These are phyloP conservation scores for Linnemannia hyalina DNA, from an alignment of 192 early-diverging fungal species.

Conservation along the genomic window DNA sequence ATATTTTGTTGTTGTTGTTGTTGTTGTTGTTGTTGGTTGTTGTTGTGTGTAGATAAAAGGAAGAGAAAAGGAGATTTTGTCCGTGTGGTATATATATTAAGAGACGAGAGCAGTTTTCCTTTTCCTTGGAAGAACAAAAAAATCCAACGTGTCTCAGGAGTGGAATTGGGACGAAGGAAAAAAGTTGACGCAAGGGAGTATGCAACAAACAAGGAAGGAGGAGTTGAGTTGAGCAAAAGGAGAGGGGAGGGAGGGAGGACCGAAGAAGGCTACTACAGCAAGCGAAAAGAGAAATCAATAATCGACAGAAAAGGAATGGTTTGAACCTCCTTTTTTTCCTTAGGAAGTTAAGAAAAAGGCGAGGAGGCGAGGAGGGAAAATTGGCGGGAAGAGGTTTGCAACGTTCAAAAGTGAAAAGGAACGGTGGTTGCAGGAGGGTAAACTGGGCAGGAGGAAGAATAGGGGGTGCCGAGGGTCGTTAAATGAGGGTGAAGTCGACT, in stretches of 20 bases:
- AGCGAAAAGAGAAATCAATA: background rate
- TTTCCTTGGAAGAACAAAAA: constrained; percentile 1
- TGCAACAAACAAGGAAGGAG: background rate
- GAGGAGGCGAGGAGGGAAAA: background rate
- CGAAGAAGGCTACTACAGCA: background rate
- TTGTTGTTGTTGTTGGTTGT: background rate
- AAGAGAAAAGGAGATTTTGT: constrained; percentile 1
- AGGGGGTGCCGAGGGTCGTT: background rate
- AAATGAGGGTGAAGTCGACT: background rate
- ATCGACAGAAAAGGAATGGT: background rate
- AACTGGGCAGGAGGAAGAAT: background rate
- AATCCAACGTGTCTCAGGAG: background rate
- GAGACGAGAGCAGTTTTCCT: background rate
- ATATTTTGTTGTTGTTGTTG: too few relatives aligned
- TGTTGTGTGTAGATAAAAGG: background rate
- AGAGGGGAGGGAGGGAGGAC: background rate
- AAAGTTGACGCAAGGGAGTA: constrained; percentile 2
- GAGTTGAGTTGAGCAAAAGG: background rate
- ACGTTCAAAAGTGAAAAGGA: background rate
- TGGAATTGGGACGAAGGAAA: constrained; percentile 2
- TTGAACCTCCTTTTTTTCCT: background rate
- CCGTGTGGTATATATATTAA: background rate
- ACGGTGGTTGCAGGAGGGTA: background rate
- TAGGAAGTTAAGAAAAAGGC: background rate
- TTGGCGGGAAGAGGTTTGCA: background rate